Conservation (phyloP, 2,329 filamentous ascomycete genomes). For the Ilyonectria sp. region DNA sequence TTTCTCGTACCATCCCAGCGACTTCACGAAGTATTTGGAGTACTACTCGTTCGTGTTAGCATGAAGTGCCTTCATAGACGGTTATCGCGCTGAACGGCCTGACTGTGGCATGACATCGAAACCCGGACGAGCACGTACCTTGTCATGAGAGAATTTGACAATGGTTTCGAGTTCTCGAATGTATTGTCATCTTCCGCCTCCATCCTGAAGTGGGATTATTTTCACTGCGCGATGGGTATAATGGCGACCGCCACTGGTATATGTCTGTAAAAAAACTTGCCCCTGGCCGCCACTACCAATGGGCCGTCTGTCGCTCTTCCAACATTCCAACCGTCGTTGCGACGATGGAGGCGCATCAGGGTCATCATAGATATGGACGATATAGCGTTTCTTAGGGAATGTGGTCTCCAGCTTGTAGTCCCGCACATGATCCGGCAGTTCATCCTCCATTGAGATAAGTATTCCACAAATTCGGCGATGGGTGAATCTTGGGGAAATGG, state of each 20-base stretch:
- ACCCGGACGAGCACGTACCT: constrained; percentile 11
- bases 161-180: constrained; percentile 43
- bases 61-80: background rate
- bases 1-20: constrained; percentile 44
- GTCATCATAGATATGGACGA: constrained; percentile 30
- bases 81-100: background rate
- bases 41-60: constrained; percentile 28
- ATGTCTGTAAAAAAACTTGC: constrained; percentile 35
- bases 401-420: constrained; percentile 28
- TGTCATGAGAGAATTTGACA: constrained; percentile 43
- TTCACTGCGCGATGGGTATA: constrained; percentile 37
- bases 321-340: constrained; percentile 30
- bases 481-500: constrained; percentile 7
- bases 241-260: constrained; percentile 12
- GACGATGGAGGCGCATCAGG: constrained; percentile 29
- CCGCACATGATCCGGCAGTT: constrained; percentile 19
- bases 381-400: constrained; percentile 22
- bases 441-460: constrained; percentile 3
- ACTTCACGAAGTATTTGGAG: constrained; percentile 43
- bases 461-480: background rate
- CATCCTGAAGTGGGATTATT: constrained; percentile 27
- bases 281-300: constrained; percentile 38
- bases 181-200: constrained; percentile 22
- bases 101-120: background rate
- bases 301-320: constrained; percentile 23